Evolutionary conservation across 73 alveolate species (phyloP).

Genomic region (Paramecium primaurelia): DNA sequence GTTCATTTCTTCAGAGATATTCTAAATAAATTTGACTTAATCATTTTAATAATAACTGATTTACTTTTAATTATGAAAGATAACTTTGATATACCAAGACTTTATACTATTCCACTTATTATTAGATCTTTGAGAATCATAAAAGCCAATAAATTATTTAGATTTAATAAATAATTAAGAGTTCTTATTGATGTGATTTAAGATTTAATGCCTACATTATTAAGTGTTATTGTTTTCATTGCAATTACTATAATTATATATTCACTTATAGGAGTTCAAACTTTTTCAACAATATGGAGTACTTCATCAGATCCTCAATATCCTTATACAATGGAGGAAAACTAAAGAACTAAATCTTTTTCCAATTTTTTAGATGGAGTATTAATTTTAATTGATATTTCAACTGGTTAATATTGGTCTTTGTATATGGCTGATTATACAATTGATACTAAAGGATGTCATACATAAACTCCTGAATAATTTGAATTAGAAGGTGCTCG

Average conservation of each 20-base stretch:
- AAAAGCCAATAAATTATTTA: neutral
- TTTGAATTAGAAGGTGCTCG: neutral
- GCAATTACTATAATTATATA: neutral
- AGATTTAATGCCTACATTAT: neutral
- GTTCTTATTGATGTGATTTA: neutral
- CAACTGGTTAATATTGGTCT: slow-evolving; percentile 20
- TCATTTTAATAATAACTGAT: slow-evolving; percentile 54
- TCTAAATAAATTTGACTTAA: slow-evolving; percentile 64
- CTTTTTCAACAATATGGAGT: neutral
- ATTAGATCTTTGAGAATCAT: neutral
- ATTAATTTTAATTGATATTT: neutral
- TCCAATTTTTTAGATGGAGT: neutral
- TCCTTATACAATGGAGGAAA: neutral
- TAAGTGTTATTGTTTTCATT: neutral
- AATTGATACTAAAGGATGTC: neutral
- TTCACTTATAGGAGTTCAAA: neutral
- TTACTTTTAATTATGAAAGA: neutral
- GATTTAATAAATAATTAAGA: neutral
- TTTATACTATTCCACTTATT: neutral
- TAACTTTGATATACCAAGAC: neutral
- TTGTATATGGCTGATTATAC: neutral
- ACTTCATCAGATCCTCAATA: neutral
- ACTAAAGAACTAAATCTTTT: neutral
- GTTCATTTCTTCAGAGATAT: slow-evolving; percentile 55
- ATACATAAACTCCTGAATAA: neutral